These are phyloP conservation scores for Lojkania enalia DNA, from an alignment of 2,329 filamentous ascomycete genomes.

Conservation along the genomic window DNA sequence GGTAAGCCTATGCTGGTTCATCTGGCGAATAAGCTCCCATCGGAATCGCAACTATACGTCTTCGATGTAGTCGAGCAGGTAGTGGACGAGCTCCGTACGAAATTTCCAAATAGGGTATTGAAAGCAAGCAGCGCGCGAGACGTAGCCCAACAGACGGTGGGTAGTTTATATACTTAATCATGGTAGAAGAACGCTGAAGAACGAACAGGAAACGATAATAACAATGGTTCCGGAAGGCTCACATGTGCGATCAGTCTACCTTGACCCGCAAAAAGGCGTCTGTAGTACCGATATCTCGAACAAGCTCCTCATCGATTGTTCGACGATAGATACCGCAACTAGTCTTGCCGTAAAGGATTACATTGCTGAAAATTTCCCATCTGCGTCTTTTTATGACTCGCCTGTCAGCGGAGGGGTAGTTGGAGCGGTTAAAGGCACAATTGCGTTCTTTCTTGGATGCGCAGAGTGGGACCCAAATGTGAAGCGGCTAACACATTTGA, in stretches of 20 bases:
- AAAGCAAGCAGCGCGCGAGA: conserved; percentile 51
- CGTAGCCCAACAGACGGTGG: conserved; percentile 56
- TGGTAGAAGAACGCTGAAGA: background rate
- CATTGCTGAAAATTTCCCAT: conserved; percentile 42
- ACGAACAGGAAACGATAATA: conserved; percentile 51
- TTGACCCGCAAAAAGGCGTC: conserved; percentile 50
- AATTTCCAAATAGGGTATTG: conserved; percentile 46
- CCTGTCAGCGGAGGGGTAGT: conserved; percentile 58
- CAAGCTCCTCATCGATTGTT: conserved; percentile 59
- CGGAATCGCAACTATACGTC: conserved; percentile 50
- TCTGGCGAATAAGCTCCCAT: conserved; percentile 52
- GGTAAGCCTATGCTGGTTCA: conserved; percentile 58
- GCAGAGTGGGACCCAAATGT: conserved; percentile 52
- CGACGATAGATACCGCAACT: conserved; percentile 59
- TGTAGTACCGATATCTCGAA: conserved; percentile 46
- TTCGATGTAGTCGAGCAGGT: conserved; percentile 53
- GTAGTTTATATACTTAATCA: conserved; percentile 14
- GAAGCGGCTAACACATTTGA: conserved; percentile 47
- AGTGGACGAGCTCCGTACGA: conserved; percentile 48
- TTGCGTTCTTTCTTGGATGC: conserved; percentile 61
- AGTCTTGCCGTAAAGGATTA: conserved; percentile 52
- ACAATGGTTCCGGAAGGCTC: conserved; percentile 59
- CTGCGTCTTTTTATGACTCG: conserved; percentile 56
- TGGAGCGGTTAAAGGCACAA: conserved; percentile 56
- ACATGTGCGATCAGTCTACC: conserved; percentile 57